phyloP scores from a whole-genome alignment of 2,329 filamentous ascomycete species.

The Aspergillus unguis region DNA sequence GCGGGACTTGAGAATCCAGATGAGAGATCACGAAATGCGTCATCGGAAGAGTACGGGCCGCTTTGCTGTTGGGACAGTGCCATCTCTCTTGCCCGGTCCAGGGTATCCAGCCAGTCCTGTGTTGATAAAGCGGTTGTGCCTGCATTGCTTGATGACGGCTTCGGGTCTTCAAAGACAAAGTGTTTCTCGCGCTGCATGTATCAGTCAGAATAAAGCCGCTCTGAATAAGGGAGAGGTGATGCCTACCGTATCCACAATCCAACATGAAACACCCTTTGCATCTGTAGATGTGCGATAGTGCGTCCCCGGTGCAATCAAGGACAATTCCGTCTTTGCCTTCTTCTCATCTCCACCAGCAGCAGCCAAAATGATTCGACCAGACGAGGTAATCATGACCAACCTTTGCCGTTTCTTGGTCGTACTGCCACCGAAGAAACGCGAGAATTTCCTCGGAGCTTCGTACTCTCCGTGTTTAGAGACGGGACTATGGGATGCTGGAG shows the following conservation, averaged over 20 bases:
- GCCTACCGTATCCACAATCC: conserved; percentile 91
- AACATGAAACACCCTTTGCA: conserved; percentile 80
- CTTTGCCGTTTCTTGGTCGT: conserved; percentile 90
- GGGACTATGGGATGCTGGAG: conserved; percentile 71
- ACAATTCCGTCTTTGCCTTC: conserved; percentile 87
- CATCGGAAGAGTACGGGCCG: conserved; percentile 67
- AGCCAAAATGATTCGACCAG: conserved; percentile 82
- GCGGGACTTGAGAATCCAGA: conserved; percentile 67
- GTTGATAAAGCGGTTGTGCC: conserved; percentile 66
- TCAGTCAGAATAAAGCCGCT: conserved; percentile 20
- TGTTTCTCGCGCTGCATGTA: conserved; percentile 72
- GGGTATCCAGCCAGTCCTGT: conserved; percentile 86
- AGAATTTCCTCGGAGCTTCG: conserved; percentile 76
- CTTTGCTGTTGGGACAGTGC: conserved; percentile 69
- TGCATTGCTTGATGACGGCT: conserved; percentile 62
- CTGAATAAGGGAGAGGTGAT: not conserved
- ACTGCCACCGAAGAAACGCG: conserved; percentile 87
- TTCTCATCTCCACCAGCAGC: conserved; percentile 94
- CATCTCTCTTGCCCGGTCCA: conserved; percentile 82
- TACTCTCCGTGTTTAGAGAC: conserved; percentile 67
- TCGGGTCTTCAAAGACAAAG: conserved; percentile 91
- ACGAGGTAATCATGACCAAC: conserved; percentile 91
- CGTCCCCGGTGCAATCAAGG: conserved; percentile 71
- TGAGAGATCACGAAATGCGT: conserved; percentile 64
- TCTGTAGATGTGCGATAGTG: conserved; percentile 78